These are phyloP conservation scores for Tolypocladium sp. DNA, from an alignment of 2,329 filamentous ascomycete species.

Conservation along the genomic window DNA sequence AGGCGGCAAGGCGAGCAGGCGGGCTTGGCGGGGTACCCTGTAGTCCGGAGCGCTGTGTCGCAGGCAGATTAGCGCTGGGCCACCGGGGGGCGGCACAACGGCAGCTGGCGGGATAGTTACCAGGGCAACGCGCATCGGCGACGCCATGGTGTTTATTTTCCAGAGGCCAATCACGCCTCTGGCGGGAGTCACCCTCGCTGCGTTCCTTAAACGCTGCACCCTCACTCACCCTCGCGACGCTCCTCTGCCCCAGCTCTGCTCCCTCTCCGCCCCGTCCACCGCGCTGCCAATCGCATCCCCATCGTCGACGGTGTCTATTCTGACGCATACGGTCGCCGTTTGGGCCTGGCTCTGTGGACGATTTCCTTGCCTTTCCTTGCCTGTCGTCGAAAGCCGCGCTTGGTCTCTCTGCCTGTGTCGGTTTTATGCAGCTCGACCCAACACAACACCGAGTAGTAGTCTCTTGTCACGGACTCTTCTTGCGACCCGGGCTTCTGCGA, in stretches of 20 bases:
- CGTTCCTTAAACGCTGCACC: constrained; percentile 2
- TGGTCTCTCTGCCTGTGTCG: background rate
- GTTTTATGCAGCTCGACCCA: background rate
- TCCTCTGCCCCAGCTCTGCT: background rate
- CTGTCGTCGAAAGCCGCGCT: background rate
- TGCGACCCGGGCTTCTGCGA: background rate
- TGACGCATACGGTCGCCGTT: background rate
- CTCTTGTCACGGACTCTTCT: background rate
- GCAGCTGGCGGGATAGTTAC: background rate
- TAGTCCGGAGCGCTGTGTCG: background rate
- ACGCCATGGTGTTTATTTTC: constrained; percentile 1
- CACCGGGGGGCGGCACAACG: too few relatives aligned
- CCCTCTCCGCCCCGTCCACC: background rate
- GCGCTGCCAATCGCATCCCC: background rate
- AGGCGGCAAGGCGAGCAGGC: too few relatives aligned
- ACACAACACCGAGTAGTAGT: background rate
- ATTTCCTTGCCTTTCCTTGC: background rate
- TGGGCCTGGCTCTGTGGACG: background rate
- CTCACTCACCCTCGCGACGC: background rate
- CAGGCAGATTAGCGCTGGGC: background rate
- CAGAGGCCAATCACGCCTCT: constrained; percentile 1
- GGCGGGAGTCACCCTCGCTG: constrained; percentile 1
- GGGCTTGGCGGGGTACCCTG: background rate
- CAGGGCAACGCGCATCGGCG: background rate
- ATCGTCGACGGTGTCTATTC: background rate